Evolutionary conservation across 495 filamentous ascomycete species (phyloP), one percentile per base, ranked within the genome.

Genomic region (Penicillium tannophilum): DNA sequence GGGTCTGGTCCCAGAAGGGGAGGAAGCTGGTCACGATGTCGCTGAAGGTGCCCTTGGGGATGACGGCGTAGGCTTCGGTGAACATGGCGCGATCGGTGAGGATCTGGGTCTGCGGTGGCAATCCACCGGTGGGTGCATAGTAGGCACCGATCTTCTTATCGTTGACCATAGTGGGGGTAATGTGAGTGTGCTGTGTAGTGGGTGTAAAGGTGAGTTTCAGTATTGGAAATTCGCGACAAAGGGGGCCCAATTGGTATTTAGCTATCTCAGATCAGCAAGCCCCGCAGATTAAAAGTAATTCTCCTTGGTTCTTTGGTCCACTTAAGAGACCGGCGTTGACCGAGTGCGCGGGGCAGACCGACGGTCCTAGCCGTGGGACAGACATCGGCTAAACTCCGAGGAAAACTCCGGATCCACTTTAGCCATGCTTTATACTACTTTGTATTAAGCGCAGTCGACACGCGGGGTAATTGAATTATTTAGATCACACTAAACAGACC

Each of bases 11-110:
- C 65, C 65, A 68, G 55, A 66, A 68, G 4, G 65, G 65, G 3
- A 68, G 65, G 53, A 68, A 68, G 52, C 63, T 66, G 10, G 63
- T 66, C 24, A 68, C 65, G 12, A 68, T 68, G 49, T 68, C 65
- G 52, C 63, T 61, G 52, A 68, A 66, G 17, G 52, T 56, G 44
- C 65, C 65, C 33, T 66, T 66, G 10, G 65, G 63, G 20, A 68
- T 68, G 28, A 68, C 63, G 2, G 65, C 46, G 28, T 68, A 68
- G 30, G 65, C 60, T 50, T 68, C 65, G 45, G 65, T 68, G 52
- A 68, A 68, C 65, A 68, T 68, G 49, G 65, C 65, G 41, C 65
- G 65, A 57, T 68, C 65, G 55, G 65, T 68, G 35, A 68, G 58
- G 23, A 68, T 49, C 55, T 68, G 63, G 8, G 60, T 59, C 36